Evolutionary conservation across 305 asterid genomes (phyloP), one percentile per base, ranked within the genome.

Genomic region (Fraxinus nigra): DNA sequence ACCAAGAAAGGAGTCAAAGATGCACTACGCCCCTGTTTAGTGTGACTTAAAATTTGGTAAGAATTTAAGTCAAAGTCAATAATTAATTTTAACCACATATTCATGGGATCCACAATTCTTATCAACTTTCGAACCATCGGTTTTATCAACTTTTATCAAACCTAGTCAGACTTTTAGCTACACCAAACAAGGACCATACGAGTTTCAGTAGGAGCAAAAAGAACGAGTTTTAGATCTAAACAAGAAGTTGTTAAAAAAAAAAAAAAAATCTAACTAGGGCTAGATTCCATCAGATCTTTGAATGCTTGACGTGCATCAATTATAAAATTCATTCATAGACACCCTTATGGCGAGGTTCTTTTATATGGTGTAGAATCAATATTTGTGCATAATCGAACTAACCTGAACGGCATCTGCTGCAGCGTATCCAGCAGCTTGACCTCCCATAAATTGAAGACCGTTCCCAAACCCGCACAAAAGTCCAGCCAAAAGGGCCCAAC

Each of bases 321-420:
- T 16, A 80, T 48, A 72, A 72, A 65, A 72, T 72, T 32, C 72
- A 38, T 43, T 46, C 34, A 80, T 14, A 34, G 35, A 11, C 56
- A 18, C 2, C 54, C 78, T 74, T 18, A 10, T n/a, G 22, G 20
- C 14, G 1, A 74, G 56, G 72, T 22, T 61, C 16, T 22, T 22
- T 20, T 32, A 46, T 18, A 56, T 56, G 67, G 3, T 56, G 18
- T 56, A 28, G 46, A 18, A 6, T 65, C 76, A 3, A 75, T 0
- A 40, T 28, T 20, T 37, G 51, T 6, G 34, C 72, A 78, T 11
- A 28, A 14, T 13, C 20, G 51, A 38, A 80, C 84, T 82, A 34
- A 89, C 95, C 93, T 90, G 96, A 65, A 90, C 94, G 1, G 93
- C 93, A 84, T 92, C 96, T 34, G 96, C 96, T 73, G 96, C 96